Percentiles rank a stretch among this genome's conserved stretches.
These are phyloP conservation scores for Rhododendron kiyosumense DNA, from an alignment of 148 eudicot genomes.

Conservation along the genomic window DNA sequence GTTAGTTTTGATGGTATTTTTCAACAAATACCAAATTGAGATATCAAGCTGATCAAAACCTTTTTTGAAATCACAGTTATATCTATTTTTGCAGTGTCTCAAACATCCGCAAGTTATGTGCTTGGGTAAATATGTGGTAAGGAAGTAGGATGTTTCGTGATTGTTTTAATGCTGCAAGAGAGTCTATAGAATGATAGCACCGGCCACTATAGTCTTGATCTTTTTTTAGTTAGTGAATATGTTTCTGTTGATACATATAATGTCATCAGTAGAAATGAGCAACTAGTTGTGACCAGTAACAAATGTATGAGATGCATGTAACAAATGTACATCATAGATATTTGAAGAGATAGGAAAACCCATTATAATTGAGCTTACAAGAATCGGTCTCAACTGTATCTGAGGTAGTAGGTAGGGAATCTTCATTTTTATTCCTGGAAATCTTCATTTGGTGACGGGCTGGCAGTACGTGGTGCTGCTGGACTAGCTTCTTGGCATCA, in stretches of 20 bases:
- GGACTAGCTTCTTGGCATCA: background rate
- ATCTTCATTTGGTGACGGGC: background rate
- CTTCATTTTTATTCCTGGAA: background rate
- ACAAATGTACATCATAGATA: background rate
- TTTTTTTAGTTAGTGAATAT: background rate
- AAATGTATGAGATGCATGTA: background rate
- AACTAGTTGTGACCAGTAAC: background rate
- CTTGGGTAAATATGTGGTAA: background rate
- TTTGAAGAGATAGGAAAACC: background rate
- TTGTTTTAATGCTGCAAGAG: background rate
- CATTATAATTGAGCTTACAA: background rate
- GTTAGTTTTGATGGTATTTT: background rate
- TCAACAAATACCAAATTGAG: background rate
- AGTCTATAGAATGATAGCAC: background rate
- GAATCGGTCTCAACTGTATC: background rate
- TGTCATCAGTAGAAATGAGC: background rate
- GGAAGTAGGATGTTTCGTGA: background rate
- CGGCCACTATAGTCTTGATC: background rate
- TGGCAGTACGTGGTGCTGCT: background rate
- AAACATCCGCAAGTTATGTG: background rate
- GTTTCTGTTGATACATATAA: background rate
- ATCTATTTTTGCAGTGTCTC: background rate
- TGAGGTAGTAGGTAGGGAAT: background rate
- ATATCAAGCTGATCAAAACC: background rate
- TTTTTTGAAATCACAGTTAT: background rate